These are phyloP conservation scores for Chondrostereum purpureum DNA, from an alignment of 1,284 basidiomycete species.

Conservation along the genomic window DNA sequence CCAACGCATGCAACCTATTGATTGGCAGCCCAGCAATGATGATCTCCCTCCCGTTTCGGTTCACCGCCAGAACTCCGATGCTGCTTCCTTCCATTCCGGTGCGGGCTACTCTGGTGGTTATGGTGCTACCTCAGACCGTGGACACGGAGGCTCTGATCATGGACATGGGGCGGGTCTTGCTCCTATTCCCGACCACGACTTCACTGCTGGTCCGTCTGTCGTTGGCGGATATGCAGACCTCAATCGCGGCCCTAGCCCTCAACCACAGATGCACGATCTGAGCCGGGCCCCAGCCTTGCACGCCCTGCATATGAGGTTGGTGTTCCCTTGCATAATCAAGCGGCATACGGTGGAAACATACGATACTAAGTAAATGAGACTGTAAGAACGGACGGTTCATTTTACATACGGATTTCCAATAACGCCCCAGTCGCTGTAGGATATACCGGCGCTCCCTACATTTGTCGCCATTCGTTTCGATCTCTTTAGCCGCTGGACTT, in stretches of 20 bases:
- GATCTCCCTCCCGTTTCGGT: slow-evolving; percentile 35
- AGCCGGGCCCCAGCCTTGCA: slow-evolving; percentile 26
- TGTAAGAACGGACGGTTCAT: not conserved
- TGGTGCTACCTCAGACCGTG: slow-evolving; percentile 18
- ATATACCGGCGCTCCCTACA: slow-evolving; percentile 7
- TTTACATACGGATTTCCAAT: slow-evolving; percentile 1
- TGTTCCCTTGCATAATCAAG: slow-evolving; percentile 56
- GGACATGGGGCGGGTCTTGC: slow-evolving; percentile 23
- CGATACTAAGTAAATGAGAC: slow-evolving; percentile 12
- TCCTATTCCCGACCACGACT: slow-evolving; percentile 71
- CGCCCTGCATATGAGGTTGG: slow-evolving; percentile 40
- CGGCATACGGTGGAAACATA: slow-evolving; percentile 29
- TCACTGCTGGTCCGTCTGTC: slow-evolving; percentile 68
- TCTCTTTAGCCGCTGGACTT: slow-evolving; percentile 8
- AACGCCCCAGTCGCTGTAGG: slow-evolving; percentile 2
- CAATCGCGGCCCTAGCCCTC: slow-evolving; percentile 46
- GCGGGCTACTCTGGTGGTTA: slow-evolving; percentile 32
- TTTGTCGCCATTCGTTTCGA: slow-evolving; percentile 3
- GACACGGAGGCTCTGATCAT: slow-evolving; percentile 20
- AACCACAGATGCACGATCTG: slow-evolving; percentile 16
- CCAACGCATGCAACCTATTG: slow-evolving; percentile 75
- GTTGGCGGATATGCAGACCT: slow-evolving; percentile 77
- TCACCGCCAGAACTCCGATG: slow-evolving; percentile 48
- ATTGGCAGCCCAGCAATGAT: slow-evolving; percentile 68
- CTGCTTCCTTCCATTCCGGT: slow-evolving; percentile 70